Base-by-base conservation (phyloP, 2,329 filamentous ascomycete species). In the Ceratocystis smalleyi region DNA sequence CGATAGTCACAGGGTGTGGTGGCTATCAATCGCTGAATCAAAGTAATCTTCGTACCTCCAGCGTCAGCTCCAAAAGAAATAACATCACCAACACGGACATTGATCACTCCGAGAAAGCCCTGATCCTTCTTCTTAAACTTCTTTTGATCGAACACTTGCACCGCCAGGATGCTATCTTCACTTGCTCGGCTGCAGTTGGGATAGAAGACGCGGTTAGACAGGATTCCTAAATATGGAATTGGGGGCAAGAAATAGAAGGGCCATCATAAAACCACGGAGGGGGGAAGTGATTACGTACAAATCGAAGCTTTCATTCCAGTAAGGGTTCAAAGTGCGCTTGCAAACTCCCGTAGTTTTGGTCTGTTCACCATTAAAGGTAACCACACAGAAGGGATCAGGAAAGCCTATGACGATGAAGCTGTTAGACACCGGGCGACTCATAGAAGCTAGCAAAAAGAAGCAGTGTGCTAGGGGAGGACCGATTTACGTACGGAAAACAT, bases 81-180 rank as follows among this genome's bases (percentile, higher is more conserved):
- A 47, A 94, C 88, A 79, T 95, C 91, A 70, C 94, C 94, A 69
- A 99, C 87, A 66, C 91, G 87, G 70, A 99, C 88, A 74, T 99
- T 99, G 72, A 99, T 96, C 64, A 99, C 94, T 65, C 94, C 94
- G 5, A 99, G 81, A 73, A 99, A 99, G 7, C 94, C 94, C 74
- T 99, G 94, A 71, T 99, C 94, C 90, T 97, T 99, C 84, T 99
- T 99, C 81, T 99, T 99, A 79, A 99, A 99, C 78, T 99, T 99
- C 80, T 96, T 96, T 77, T 99, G 94, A 76, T 99, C 94, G 73
- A 99, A 99, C 64, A 99, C 96, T 74, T 99, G 94, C 59, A 99
- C 91, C 6, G 94, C 94, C 59, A 99, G 81, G 72, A 99, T 96
- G 74, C 91, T 95, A 72, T 96, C 92, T 74, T 99, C 94, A 67